Evolutionary conservation across 2,329 filamentous ascomycete genomes (phyloP).

Genomic region (Fusarium annulatum): DNA sequence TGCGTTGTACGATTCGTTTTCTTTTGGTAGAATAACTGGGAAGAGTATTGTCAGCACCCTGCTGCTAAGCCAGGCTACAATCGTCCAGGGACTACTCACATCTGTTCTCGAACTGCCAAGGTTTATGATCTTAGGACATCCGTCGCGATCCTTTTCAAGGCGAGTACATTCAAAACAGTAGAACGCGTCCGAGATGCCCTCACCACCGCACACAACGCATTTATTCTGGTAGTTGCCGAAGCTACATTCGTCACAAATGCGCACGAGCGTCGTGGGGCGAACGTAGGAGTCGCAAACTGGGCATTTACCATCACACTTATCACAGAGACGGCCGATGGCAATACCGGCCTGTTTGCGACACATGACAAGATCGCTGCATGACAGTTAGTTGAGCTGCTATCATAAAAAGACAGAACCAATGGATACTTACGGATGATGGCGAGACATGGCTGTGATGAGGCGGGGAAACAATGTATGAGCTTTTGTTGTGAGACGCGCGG

Average conservation of each 20-base stretch:
- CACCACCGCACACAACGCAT: conserved; percentile 97
- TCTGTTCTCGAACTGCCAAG: conserved; percentile 95
- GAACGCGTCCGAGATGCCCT: conserved; percentile 97
- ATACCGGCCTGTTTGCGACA: conserved; percentile 99
- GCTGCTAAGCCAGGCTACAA: not conserved
- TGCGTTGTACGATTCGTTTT: conserved; percentile 70
- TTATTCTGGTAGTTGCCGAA: conserved; percentile 99
- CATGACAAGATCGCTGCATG: conserved; percentile 90
- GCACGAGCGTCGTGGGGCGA: conserved; percentile 93
- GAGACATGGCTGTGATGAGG: conserved; percentile 74
- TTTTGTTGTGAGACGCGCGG: not conserved
- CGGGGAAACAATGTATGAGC: not conserved
- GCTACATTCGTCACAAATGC: conserved; percentile 99
- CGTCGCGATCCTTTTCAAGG: conserved; percentile 95
- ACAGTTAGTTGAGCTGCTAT: conserved; percentile 41
- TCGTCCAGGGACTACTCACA: conserved; percentile 60
- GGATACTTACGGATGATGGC: conserved; percentile 84
- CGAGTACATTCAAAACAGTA: conserved; percentile 99
- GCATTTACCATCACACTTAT: conserved; percentile 99
- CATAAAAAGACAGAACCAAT: not conserved
- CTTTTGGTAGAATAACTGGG: conserved; percentile 72
- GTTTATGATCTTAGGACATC: conserved; percentile 99
- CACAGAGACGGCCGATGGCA: conserved; percentile 97
- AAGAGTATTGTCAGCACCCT: conserved; percentile 33
- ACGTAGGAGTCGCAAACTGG: conserved; percentile 99